Conservation (phyloP, 192 early-diverging fungal species). For the Podila epigama region DNA sequence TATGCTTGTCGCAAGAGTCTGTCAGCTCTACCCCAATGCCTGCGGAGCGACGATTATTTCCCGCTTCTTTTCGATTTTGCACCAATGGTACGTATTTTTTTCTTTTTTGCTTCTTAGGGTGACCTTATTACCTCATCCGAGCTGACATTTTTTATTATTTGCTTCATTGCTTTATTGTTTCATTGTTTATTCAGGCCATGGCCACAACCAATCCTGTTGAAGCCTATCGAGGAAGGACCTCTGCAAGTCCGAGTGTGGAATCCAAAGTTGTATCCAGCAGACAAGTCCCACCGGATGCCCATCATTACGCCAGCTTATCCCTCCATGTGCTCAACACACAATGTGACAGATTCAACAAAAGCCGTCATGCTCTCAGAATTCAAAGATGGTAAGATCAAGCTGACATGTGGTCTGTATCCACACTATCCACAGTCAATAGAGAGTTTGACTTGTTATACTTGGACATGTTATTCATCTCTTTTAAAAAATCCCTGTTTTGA, state of each 20-base stretch:
- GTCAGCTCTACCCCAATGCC: slow-evolving; percentile 96
- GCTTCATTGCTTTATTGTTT: too few relatives aligned
- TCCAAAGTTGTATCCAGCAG: slow-evolving; percentile 82
- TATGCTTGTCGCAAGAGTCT: slow-evolving; percentile 93
- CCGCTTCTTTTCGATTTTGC: slow-evolving; percentile 89
- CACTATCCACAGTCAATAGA: too few relatives aligned
- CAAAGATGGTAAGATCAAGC: slow-evolving; percentile 59
- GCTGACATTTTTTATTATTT: neutral
- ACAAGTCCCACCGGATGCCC: slow-evolving; percentile 91
- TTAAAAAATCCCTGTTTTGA: neutral
- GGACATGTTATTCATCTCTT: neutral
- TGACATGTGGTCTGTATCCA: too few relatives aligned
- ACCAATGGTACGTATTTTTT: slow-evolving; percentile 70
- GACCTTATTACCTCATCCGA: neutral
- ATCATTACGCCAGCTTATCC: slow-evolving; percentile 99
- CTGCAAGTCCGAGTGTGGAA: slow-evolving; percentile 94
- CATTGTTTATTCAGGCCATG: slow-evolving; percentile 67
- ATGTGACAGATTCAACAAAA: slow-evolving; percentile 89
- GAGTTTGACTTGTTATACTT: too few relatives aligned
- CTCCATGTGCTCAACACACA: slow-evolving; percentile 98
- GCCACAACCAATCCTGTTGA: slow-evolving; percentile 92
- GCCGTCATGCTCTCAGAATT: slow-evolving; percentile 87
- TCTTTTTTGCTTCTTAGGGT: neutral
- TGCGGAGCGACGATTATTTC: slow-evolving; percentile 85
- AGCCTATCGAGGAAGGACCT: slow-evolving; percentile 86